Conservation (phyloP, 805 yeast genomes). For the Blastobotrys terrestris region DNA sequence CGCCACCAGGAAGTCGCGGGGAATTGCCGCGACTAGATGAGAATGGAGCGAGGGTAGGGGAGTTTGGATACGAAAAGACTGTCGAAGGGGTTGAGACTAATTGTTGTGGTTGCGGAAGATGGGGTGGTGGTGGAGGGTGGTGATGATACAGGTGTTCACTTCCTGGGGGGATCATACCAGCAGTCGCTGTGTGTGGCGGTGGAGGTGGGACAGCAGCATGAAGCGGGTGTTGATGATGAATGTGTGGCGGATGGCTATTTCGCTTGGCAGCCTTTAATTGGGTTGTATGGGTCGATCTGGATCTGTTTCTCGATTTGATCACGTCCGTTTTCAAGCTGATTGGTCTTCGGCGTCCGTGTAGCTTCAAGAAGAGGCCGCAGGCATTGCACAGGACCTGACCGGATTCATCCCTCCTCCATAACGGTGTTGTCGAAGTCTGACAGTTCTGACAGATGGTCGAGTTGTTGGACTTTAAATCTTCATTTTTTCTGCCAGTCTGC, state of each 20-base stretch:
- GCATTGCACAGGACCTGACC: constrained; percentile 92
- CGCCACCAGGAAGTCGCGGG: background rate
- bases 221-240: constrained; percentile 3
- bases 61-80: constrained; percentile 9
- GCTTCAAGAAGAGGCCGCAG: constrained; percentile 80
- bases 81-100: constrained; percentile 16
- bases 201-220: constrained; percentile 8
- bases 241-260: background rate
- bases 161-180: constrained; percentile 4
- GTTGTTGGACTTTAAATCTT: background rate
- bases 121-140: background rate
- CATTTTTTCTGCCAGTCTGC: background rate
- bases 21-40: constrained; percentile 3
- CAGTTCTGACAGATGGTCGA: constrained; percentile 67
- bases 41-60: constrained; percentile 3
- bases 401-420: constrained; percentile 91
- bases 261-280: constrained; percentile 2
- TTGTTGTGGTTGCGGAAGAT: constrained; percentile 4
- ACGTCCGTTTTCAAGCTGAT: constrained; percentile 88
- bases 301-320: constrained; percentile 71
- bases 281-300: constrained; percentile 6
- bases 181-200: constrained; percentile 13
- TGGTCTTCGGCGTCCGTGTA: constrained; percentile 92
- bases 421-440: constrained; percentile 86
- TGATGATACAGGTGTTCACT: background rate